phyloP scores from a whole-genome alignment of 257 asterid species.

The Solanum corneliomulleri region DNA sequence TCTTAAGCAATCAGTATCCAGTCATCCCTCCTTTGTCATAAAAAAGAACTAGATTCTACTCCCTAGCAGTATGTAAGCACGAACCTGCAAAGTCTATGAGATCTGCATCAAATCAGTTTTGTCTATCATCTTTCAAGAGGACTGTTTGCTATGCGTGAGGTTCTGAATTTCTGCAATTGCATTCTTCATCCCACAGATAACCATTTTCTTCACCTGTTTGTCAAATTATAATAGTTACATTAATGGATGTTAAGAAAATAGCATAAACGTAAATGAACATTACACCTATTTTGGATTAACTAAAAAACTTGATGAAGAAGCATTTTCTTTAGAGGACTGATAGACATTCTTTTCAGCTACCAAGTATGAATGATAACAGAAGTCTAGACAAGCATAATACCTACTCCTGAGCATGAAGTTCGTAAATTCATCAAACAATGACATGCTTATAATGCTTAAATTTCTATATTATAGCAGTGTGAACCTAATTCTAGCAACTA shows the following conservation, averaged over 20 bases:
- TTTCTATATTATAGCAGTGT: neutral
- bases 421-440: neutral
- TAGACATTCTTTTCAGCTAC: neutral
- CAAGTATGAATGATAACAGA: neutral
- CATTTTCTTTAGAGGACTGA: neutral
- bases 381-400: neutral
- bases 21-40: neutral
- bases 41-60: neutral
- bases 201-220: constrained; percentile 79
- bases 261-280: neutral
- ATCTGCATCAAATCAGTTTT: neutral
- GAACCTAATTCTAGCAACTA: neutral
- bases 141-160: neutral
- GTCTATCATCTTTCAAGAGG: neutral
- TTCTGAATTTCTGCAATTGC: constrained; percentile 57
- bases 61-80: neutral
- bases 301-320: neutral
- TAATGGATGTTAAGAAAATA: neutral
- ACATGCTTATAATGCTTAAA: neutral
- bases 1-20: neutral
- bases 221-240: constrained; percentile 1
- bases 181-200: constrained; percentile 43
- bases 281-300: neutral
- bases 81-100: neutral
- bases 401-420: neutral